Conservation (phyloP, 352 stramenopile species). For the Phytophthora pinifolia region DNA sequence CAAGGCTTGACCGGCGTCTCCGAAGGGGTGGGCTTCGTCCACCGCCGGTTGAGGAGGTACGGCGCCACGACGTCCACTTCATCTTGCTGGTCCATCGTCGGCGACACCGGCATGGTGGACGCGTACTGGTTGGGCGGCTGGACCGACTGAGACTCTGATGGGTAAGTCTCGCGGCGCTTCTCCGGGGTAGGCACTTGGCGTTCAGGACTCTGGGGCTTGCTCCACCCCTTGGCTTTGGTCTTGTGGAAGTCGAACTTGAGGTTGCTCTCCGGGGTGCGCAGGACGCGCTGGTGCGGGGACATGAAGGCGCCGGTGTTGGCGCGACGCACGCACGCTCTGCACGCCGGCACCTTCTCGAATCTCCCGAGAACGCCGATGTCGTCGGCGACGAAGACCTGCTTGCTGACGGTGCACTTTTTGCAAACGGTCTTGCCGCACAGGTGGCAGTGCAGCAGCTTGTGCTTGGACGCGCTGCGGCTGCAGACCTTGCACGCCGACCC, state of each 20-base stretch:
- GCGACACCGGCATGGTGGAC: conserved; percentile 17
- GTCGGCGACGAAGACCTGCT: conserved; percentile 51
- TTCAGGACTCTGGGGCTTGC: neutral
- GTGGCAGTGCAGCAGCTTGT: conserved; percentile 43
- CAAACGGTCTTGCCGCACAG: conserved; percentile 53
- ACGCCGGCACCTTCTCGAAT: conserved; percentile 47
- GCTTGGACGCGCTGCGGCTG: conserved; percentile 32
- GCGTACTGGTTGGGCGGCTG: conserved; percentile 1
- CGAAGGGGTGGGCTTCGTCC: conserved; percentile 12
- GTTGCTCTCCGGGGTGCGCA: conserved; percentile 11
- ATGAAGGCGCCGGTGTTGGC: conserved; percentile 35
- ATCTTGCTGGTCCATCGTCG: conserved; percentile 11
- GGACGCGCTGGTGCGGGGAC: conserved; percentile 25
- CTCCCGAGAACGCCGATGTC: conserved; percentile 39
- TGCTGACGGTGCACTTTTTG: conserved; percentile 42
- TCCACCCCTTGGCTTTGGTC: conserved; percentile 15
- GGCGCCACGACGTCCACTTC: conserved; percentile 9
- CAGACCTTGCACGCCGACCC: conserved; percentile 33
- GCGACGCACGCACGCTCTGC: conserved; percentile 38
- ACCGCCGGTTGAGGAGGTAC: neutral
- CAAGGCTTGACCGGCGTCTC: conserved; percentile 16
- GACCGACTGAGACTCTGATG: neutral
- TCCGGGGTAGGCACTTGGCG: conserved; percentile 1
- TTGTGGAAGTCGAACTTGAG: conserved; percentile 23
- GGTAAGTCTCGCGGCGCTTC: conserved; percentile 13